Conservation (phyloP, 1,284 basidiomycete genomes). For the Cryptococcus sp. region DNA sequence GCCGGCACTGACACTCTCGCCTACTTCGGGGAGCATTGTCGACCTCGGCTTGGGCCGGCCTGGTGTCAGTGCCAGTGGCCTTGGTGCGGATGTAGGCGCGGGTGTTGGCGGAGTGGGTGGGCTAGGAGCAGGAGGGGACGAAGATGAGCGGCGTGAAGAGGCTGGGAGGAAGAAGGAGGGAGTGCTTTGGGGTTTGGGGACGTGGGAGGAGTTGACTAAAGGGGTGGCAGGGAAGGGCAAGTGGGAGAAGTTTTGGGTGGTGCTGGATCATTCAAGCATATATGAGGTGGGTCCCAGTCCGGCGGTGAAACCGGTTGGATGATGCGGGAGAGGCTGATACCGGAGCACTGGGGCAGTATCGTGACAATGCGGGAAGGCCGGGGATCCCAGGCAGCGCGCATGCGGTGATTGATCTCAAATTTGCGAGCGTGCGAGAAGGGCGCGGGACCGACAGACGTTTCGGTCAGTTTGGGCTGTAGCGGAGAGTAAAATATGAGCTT, state of each 20-base stretch:
- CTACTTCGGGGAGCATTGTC: too few relatives aligned
- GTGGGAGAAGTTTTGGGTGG: constrained; percentile 51
- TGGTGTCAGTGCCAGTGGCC: neutral
- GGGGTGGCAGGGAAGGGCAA: constrained; percentile 31
- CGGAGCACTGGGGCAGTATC: constrained; percentile 31
- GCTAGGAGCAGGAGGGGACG: constrained; percentile 35
- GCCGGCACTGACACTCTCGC: too few relatives aligned
- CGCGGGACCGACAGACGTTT: constrained; percentile 48
- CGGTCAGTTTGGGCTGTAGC: constrained; percentile 23
- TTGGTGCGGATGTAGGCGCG: neutral
- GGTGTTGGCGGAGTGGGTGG: constrained; percentile 39
- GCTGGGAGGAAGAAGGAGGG: constrained; percentile 49
- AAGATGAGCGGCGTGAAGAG: constrained; percentile 42
- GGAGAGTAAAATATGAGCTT: too few relatives aligned
- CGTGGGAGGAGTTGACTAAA: constrained; percentile 46
- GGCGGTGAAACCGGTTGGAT: neutral
- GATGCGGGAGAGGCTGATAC: neutral
- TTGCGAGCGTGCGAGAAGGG: constrained; percentile 49
- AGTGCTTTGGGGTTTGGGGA: constrained; percentile 47
- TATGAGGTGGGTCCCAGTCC: constrained; percentile 47
- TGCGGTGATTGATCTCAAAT: constrained; percentile 49
- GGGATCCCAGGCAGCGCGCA: constrained; percentile 36
- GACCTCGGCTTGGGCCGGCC: neutral
- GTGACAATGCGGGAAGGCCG: constrained; percentile 30
- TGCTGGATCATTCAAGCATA: constrained; percentile 47